Conservation (phyloP, 2,329 filamentous ascomycete species). For the Aspergillus brunneoviolaceus region DNA sequence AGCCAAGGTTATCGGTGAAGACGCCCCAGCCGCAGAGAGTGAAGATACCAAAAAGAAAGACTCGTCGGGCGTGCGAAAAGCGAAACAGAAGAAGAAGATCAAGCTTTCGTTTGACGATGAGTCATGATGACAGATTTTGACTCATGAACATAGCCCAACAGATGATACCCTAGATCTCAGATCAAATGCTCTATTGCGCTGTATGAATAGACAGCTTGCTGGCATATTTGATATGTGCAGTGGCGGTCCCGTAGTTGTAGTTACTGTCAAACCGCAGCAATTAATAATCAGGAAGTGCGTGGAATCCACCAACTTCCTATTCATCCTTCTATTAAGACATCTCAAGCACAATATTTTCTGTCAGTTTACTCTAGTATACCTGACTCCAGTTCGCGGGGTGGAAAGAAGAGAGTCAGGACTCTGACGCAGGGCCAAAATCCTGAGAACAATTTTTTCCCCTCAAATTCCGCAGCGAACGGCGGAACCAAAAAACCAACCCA, state of each 20-base stretch:
- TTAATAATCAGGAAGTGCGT: constrained; percentile 11
- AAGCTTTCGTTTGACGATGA: constrained; percentile 47
- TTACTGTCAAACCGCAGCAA: not conserved
- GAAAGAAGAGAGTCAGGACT: not conserved
- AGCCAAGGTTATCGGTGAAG: constrained; percentile 41
- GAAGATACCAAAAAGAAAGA: constrained; percentile 25
- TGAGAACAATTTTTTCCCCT: constrained; percentile 18
- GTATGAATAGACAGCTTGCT: no score
- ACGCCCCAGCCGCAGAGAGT: constrained; percentile 23
- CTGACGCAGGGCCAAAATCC: constrained; percentile 1
- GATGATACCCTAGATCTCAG: not conserved
- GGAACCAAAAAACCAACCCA: constrained; percentile 12
- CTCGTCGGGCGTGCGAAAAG: constrained; percentile 29
- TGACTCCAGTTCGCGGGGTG: not conserved
- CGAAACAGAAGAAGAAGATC: constrained; percentile 45
- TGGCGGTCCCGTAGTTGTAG: not conserved
- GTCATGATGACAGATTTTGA: constrained; percentile 10
- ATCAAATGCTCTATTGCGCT: no score
- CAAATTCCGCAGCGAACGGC: constrained; percentile 14
- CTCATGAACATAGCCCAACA: not conserved
- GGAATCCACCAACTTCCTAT: not conserved
- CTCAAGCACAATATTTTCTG: not conserved
- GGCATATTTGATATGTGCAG: not conserved
- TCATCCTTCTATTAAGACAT: no score
- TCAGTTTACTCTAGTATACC: no score